These are phyloP conservation scores for Periconia macrospinosa DNA, from an alignment of 2,329 filamentous ascomycete genomes.

Conservation along the genomic window DNA sequence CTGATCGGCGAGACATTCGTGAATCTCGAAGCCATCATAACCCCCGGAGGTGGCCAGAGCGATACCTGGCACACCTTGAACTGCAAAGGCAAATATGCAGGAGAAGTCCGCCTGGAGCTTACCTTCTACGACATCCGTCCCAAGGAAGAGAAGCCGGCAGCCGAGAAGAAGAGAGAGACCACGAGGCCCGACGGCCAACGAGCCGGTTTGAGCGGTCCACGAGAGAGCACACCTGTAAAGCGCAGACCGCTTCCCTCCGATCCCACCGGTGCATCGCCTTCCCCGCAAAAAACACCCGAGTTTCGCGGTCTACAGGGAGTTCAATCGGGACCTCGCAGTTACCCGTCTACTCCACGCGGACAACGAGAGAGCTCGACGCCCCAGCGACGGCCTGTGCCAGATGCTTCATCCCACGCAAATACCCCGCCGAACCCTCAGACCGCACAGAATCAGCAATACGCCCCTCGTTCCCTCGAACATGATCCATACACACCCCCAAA, in stretches of 20 bases:
- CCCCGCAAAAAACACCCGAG: constrained; percentile 32
- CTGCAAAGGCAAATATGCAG: constrained; percentile 92
- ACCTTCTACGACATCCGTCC: constrained; percentile 92
- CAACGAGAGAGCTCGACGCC: constrained; percentile 25
- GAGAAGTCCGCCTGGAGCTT: constrained; percentile 90
- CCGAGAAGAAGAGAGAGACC: constrained; percentile 55
- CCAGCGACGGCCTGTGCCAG: constrained; percentile 31
- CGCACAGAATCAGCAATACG: constrained; percentile 25
- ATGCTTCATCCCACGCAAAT: constrained; percentile 23
- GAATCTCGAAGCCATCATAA: constrained; percentile 76
- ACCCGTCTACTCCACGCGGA: constrained; percentile 37
- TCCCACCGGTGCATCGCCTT: constrained; percentile 59
- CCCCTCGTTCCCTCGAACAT: constrained; percentile 14
- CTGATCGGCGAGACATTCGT: constrained; percentile 94
- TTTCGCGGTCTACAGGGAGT: constrained; percentile 30
- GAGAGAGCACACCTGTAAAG: constrained; percentile 69
- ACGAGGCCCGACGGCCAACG: constrained; percentile 40
- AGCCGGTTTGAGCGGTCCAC: constrained; percentile 48
- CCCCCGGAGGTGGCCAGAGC: constrained; percentile 86
- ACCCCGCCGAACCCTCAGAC: constrained; percentile 26
- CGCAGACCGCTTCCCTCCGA: constrained; percentile 82
- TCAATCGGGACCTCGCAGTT: constrained; percentile 37
- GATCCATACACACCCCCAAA: constrained; percentile 26
- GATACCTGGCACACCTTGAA: constrained; percentile 89
- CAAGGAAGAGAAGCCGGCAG: constrained; percentile 70